These are phyloP conservation scores for Echites panduratus DNA, from an alignment of 257 asterid genomes.

Conservation along the genomic window DNA sequence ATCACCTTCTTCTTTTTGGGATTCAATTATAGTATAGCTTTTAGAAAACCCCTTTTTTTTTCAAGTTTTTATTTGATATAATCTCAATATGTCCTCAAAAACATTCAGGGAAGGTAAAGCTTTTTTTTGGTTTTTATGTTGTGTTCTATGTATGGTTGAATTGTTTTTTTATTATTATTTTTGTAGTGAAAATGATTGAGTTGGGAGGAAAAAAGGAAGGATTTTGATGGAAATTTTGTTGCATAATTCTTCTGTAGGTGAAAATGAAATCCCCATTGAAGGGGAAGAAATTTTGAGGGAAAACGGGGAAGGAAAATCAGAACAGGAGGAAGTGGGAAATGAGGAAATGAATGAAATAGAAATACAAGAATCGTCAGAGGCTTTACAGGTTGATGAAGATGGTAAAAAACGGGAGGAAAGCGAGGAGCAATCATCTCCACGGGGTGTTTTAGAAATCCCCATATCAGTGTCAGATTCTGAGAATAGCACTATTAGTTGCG, in stretches of 20 bases:
- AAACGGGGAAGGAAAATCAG: conserved; percentile 3
- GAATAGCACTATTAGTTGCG: conserved; percentile 21
- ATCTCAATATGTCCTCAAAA: conserved; percentile 12
- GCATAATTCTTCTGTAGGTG: conserved; percentile 15
- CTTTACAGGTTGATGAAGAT: neutral
- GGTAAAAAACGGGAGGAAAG: conserved; percentile 6
- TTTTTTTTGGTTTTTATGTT: neutral
- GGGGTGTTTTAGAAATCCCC: conserved; percentile 72
- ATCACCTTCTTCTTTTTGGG: conserved; percentile 6
- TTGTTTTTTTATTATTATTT: neutral
- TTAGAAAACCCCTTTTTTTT: neutral
- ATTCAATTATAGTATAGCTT: neutral
- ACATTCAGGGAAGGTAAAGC: conserved; percentile 37
- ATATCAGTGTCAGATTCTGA: conserved; percentile 42
- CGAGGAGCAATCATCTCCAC: conserved; percentile 47
- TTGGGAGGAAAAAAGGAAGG: neutral
- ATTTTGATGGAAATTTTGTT: neutral
- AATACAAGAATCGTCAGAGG: conserved; percentile 6
- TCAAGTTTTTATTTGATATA: neutral
- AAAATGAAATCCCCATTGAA: conserved; percentile 7
- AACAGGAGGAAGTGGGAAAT: neutral
- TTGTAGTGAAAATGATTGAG: neutral
- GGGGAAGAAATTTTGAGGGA: conserved; percentile 7
- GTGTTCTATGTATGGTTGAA: no score
- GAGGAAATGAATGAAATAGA: conserved; percentile 3